Percentiles rank a stretch among this genome's conserved stretches.
Conservation (phyloP, 75 land plant genomes). For the Isoetes taiwanensis region DNA sequence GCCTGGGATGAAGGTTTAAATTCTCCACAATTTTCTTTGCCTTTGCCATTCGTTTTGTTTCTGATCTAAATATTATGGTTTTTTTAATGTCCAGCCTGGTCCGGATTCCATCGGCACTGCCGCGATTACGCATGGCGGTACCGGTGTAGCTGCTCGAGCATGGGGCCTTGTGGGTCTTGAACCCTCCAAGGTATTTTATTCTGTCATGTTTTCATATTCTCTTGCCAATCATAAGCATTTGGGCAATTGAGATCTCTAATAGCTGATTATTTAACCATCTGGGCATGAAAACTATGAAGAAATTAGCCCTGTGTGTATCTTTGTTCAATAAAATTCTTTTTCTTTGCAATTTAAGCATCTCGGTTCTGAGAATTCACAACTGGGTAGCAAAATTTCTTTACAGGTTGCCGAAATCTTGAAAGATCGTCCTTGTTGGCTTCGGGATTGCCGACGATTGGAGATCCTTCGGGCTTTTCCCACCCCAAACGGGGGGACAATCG, state of each 20-base stretch:
- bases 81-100: too few species aligned
- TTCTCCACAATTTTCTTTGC: too few species aligned
- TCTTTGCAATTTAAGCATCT: neutral
- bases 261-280: neutral
- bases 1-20: constrained; percentile 58
- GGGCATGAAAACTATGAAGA: neutral
- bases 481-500: constrained; percentile 76
- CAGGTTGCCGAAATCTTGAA: constrained; percentile 85
- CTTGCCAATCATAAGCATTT: too few species aligned
- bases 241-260: too few species aligned
- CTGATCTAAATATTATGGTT: too few species aligned
- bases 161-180: constrained; percentile 88
- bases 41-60: too few species aligned
- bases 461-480: constrained; percentile 55
- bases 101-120: constrained; percentile 98
- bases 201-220: neutral
- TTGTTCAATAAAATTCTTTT: neutral
- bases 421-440: constrained; percentile 79
- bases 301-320: neutral
- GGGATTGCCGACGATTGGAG: constrained; percentile 78
- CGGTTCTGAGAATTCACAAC: too few species aligned
- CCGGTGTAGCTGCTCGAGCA: constrained; percentile 94
- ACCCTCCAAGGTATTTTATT: constrained; percentile 45
- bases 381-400: too few species aligned
- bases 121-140: constrained; percentile 75